Percentiles rank a stretch among this genome's conserved stretches.
phyloP scores from a whole-genome alignment of 768 basidiomycete species.

The Kwoniella dendrophila region DNA sequence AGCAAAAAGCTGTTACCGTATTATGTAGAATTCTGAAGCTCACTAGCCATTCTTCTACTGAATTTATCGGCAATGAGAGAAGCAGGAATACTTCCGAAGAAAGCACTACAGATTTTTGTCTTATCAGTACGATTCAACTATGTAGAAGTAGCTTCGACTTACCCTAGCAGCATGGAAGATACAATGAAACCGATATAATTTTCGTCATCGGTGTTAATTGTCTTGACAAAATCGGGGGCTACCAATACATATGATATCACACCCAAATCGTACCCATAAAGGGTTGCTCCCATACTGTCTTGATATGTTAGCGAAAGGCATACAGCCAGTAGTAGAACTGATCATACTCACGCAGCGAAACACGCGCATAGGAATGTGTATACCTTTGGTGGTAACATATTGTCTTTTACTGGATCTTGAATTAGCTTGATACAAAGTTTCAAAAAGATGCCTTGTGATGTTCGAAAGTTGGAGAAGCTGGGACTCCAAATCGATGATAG shows the following conservation, averaged over 20 bases:
- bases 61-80: conserved; percentile 59
- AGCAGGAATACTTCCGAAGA: conserved; percentile 36
- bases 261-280: conserved; percentile 52
- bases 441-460: not conserved
- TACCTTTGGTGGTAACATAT: conserved; percentile 33
- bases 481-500: conserved; percentile 8
- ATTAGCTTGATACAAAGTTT: not conserved
- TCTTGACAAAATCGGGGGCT: conserved; percentile 39
- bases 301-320: not conserved
- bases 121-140: too few relatives aligned
- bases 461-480: not conserved
- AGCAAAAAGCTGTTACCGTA: conserved; percentile 57
- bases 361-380: conserved; percentile 48
- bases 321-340: not conserved
- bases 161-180: conserved; percentile 47
- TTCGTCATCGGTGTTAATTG: conserved; percentile 23
- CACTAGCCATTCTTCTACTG: conserved; percentile 18
- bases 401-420: conserved; percentile 9
- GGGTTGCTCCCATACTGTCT: conserved; percentile 33
- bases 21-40: not conserved
- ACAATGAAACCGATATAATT: conserved; percentile 51
- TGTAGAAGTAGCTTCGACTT: conserved; percentile 10
- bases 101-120: conserved; percentile 57
- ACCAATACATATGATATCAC: conserved; percentile 52
- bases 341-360: conserved; percentile 43